Conservation (phyloP, 371 early-diverging fungal species). For the Choanephora cucurbitarum region DNA sequence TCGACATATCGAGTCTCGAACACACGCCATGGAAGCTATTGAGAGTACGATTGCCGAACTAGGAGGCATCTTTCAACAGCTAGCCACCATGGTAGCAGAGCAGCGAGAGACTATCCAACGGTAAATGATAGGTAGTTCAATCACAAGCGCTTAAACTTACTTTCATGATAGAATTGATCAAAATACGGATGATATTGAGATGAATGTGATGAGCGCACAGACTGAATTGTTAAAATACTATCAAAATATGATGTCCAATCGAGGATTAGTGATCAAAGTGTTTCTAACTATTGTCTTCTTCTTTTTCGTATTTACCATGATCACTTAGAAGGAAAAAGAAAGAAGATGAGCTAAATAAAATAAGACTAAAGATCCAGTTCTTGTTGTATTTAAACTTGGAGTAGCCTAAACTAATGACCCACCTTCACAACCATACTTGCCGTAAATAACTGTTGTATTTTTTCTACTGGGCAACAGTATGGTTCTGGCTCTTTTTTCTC, state of each 20-base stretch:
- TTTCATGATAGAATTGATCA: slow-evolving; percentile 80
- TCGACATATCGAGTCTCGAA: slow-evolving; percentile 82
- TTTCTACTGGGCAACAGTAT: too few species aligned
- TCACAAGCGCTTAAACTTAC: background rate
- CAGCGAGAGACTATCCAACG: slow-evolving; percentile 94
- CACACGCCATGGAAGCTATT: slow-evolving; percentile 91
- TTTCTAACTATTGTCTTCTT: slow-evolving; percentile 82
- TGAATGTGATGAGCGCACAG: slow-evolving; percentile 91
- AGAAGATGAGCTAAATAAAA: too few species aligned
- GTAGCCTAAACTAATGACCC: too few species aligned
- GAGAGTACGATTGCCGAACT: slow-evolving; percentile 97
- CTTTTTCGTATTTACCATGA: slow-evolving; percentile 48
- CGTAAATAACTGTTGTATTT: too few species aligned
- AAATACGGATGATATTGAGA: slow-evolving; percentile 90
- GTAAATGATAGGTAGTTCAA: slow-evolving; percentile 21
- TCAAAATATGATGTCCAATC: slow-evolving; percentile 85
- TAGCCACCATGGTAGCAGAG: slow-evolving; percentile 92
- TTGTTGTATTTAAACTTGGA: too few species aligned
- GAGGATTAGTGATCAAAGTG: slow-evolving; percentile 95
- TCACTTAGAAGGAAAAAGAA: too few species aligned
- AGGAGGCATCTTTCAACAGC: slow-evolving; percentile 94
- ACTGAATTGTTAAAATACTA: slow-evolving; percentile 89
- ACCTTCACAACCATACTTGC: too few species aligned
- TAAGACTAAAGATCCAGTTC: background rate
- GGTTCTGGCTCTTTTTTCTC: too few species aligned